These are phyloP conservation scores for Penicillium waksmanii DNA, from an alignment of 495 filamentous ascomycete species.

Conservation along the genomic window DNA sequence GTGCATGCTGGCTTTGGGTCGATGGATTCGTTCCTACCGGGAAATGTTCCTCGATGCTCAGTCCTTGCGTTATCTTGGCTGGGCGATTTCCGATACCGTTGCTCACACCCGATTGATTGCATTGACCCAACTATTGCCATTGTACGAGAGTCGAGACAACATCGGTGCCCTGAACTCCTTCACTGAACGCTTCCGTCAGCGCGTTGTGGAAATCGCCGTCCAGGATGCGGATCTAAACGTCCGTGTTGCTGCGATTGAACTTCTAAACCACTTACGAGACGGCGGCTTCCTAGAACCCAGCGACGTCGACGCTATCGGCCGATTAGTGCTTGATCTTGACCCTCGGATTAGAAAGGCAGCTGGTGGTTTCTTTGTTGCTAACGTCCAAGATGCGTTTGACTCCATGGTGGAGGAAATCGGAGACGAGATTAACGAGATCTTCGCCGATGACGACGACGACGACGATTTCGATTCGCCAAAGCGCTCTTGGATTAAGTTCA, in stretches of 20 bases:
- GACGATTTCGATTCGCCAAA: slow-evolving; percentile 77
- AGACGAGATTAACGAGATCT: slow-evolving; percentile 73
- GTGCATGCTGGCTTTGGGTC: slow-evolving; percentile 79
- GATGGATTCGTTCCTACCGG: slow-evolving; percentile 82
- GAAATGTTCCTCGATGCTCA: slow-evolving; percentile 84
- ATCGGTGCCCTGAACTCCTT: slow-evolving; percentile 79
- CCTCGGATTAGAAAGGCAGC: slow-evolving; percentile 82
- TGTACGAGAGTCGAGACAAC: slow-evolving; percentile 77
- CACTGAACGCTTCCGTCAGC: slow-evolving; percentile 82
- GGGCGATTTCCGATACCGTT: slow-evolving; percentile 83
- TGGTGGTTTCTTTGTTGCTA: slow-evolving; percentile 84
- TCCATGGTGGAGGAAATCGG: slow-evolving; percentile 81
- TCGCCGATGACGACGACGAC: slow-evolving; percentile 63
- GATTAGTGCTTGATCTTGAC: slow-evolving; percentile 86
- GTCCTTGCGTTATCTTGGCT: slow-evolving; percentile 91
- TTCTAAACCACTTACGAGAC: slow-evolving; percentile 80
- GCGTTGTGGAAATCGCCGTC: slow-evolving; percentile 92
- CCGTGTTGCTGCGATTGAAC: slow-evolving; percentile 73
- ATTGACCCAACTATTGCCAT: slow-evolving; percentile 74
- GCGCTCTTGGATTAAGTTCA: slow-evolving; percentile 85
- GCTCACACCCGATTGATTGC: slow-evolving; percentile 72
- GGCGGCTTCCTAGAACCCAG: slow-evolving; percentile 85
- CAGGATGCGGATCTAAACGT: slow-evolving; percentile 78
- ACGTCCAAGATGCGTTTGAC: slow-evolving; percentile 80
- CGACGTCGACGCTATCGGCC: slow-evolving; percentile 84